Evolutionary conservation across 495 filamentous ascomycete genomes (phyloP).

Genomic region (Penicillium flavigenum): DNA sequence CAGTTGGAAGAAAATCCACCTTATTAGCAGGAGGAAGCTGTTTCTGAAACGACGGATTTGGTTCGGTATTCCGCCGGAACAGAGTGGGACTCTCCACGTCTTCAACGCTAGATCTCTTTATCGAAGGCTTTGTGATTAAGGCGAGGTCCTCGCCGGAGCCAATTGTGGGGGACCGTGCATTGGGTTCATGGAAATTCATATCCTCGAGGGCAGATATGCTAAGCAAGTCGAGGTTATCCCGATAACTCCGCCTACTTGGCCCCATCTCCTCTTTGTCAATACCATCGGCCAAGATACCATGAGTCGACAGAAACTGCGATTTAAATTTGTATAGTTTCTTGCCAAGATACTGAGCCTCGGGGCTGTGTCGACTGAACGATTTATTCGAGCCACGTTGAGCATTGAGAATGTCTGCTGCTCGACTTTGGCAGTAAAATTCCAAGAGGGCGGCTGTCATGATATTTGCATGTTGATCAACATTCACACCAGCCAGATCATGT

Average conservation of each 20-base stretch:
- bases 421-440: conserved; percentile 47
- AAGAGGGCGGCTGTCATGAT: conserved; percentile 47
- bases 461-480: conserved; percentile 40
- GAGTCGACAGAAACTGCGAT: conserved; percentile 40
- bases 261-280: conserved; percentile 39
- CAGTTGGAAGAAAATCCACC: conserved; percentile 23
- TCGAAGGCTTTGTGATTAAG: conserved; percentile 23
- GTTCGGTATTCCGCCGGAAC: conserved; percentile 13
- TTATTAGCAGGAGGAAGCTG: conserved; percentile 22
- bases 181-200: conserved; percentile 29
- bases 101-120: conserved; percentile 8
- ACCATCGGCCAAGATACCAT: conserved; percentile 43
- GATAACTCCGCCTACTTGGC: conserved; percentile 42
- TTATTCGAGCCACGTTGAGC: conserved; percentile 32
- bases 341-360: conserved; percentile 44
- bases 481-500: conserved; percentile 29
- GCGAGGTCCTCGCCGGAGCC: conserved; percentile 25
- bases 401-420: conserved; percentile 49
- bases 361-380: conserved; percentile 43
- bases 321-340: conserved; percentile 45
- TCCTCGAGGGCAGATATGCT: conserved; percentile 40
- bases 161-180: conserved; percentile 17
- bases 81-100: conserved; percentile 12
- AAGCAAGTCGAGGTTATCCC: conserved; percentile 44
- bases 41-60: conserved; percentile 19